A percentile compares a stretch with the other conserved stretches of the same genome.
Conservation (phyloP, 352 stramenopile genomes). For the Phytopythium aichiense region DNA sequence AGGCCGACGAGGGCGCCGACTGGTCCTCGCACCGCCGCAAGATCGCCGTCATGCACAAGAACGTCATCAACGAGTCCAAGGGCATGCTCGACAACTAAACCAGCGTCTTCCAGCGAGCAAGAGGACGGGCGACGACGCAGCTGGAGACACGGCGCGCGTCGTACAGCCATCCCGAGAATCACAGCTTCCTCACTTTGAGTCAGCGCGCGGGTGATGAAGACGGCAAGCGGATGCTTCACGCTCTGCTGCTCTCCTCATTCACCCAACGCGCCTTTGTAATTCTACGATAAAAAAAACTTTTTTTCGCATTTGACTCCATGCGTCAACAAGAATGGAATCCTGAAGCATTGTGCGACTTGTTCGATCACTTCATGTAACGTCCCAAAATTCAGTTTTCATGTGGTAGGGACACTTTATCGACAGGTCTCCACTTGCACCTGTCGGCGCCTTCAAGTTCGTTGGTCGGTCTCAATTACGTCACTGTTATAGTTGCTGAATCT, state of each 20-base stretch:
- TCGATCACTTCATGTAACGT: not conserved
- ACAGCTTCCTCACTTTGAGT: not conserved
- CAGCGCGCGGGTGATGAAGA: not conserved
- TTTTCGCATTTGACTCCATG: not conserved
- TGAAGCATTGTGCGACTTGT: not conserved
- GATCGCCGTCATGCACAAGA: constrained; percentile 68
- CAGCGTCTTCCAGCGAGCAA: not conserved
- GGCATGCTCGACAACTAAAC: constrained; percentile 40
- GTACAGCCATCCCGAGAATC: not conserved
- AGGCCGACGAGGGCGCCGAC: constrained; percentile 49
- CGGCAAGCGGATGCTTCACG: not conserved
- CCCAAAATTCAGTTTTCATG: not conserved
- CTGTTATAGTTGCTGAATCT: no score
- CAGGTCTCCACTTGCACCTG: no score
- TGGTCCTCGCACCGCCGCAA: constrained; percentile 75
- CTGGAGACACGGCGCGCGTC: not conserved
- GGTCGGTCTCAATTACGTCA: not conserved
- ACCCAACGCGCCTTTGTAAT: not conserved
- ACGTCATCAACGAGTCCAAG: constrained; percentile 80
- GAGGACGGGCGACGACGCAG: not conserved
- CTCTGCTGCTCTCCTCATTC: not conserved
- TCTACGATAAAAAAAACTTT: constrained; percentile 2
- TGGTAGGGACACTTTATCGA: no score
- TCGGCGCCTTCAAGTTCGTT: not conserved
- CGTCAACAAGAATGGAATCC: not conserved